phyloP scores from a whole-genome alignment of 2,329 filamentous ascomycete species.

The Colletotrichum zoysiae region DNA sequence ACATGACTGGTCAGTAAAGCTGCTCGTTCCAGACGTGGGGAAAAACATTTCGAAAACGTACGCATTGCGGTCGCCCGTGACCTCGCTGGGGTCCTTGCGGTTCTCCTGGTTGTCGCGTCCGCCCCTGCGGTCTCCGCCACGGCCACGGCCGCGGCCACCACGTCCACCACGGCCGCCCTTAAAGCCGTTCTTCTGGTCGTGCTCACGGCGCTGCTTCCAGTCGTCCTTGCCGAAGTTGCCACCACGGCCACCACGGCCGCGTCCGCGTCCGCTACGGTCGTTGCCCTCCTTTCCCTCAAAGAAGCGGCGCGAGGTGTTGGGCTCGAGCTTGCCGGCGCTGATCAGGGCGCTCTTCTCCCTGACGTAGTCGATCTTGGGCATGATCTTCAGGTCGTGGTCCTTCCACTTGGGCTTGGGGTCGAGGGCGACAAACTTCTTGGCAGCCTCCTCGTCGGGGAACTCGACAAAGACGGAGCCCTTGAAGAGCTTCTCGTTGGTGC shows the following conservation, averaged over 20 bases:
- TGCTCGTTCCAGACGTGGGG: background rate
- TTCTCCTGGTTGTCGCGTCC: slow-evolving; percentile 54
- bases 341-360: slow-evolving; percentile 82
- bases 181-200: slow-evolving; percentile 72
- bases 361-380: slow-evolving; percentile 90
- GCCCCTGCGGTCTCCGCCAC: slow-evolving; percentile 53
- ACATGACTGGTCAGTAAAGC: slow-evolving; percentile 36
- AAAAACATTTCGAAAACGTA: slow-evolving; percentile 44
- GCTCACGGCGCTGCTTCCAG: slow-evolving; percentile 74
- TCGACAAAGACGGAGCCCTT: slow-evolving; percentile 98
- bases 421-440: slow-evolving; percentile 82
- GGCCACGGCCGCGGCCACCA: slow-evolving; percentile 55
- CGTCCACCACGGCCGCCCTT: slow-evolving; percentile 58
- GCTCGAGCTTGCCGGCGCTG: slow-evolving; percentile 75
- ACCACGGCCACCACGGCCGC: slow-evolving; percentile 53
- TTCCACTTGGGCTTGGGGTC: slow-evolving; percentile 89
- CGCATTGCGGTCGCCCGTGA: slow-evolving; percentile 50
- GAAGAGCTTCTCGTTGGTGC: slow-evolving; percentile 79
- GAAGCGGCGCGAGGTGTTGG: slow-evolving; percentile 62
- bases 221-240: slow-evolving; percentile 61
- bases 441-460: slow-evolving; percentile 83
- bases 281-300: slow-evolving; percentile 60
- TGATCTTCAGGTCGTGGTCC: slow-evolving; percentile 81
- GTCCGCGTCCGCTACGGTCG: slow-evolving; percentile 48
- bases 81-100: slow-evolving; percentile 50